phyloP scores from a whole-genome alignment of 1,284 basidiomycete species.

The Anthracocystis walkeri region DNA sequence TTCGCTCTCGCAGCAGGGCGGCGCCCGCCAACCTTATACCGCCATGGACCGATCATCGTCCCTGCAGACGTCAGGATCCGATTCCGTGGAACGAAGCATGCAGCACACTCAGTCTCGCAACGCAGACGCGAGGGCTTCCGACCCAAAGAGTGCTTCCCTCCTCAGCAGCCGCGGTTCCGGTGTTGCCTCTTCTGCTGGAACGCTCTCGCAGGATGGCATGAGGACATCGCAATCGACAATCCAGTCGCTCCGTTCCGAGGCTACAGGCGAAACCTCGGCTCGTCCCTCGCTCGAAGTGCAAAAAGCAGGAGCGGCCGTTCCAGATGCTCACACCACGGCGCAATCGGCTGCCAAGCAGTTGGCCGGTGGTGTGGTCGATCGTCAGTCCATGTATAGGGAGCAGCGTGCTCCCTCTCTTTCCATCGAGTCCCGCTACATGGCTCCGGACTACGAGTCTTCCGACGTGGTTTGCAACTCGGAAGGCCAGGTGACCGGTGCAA shows the following conservation, averaged over 20 bases:
- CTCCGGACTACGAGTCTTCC: slow-evolving; percentile 72
- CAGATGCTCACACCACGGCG: slow-evolving; percentile 41
- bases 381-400: slow-evolving; percentile 45
- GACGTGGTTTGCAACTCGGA: slow-evolving; percentile 92
- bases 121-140: slow-evolving; percentile 1
- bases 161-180: slow-evolving; percentile 33
- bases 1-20: slow-evolving; percentile 9
- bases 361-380: slow-evolving; percentile 31
- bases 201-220: slow-evolving; percentile 35
- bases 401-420: slow-evolving; percentile 28
- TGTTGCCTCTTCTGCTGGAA: slow-evolving; percentile 40
- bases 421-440: slow-evolving; percentile 47
- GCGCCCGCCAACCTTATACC: not conserved
- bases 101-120: slow-evolving; percentile 17
- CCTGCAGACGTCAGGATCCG: slow-evolving; percentile 10
- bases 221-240: slow-evolving; percentile 50
- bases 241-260: slow-evolving; percentile 48
- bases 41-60: slow-evolving; percentile 26
- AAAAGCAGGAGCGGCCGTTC: slow-evolving; percentile 3
- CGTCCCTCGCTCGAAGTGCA: slow-evolving; percentile 56
- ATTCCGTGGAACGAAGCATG: slow-evolving; percentile 2
- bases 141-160: slow-evolving; percentile 16
- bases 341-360: slow-evolving; percentile 41
- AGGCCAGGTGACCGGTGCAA: slow-evolving; percentile 89
- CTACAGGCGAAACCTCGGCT: slow-evolving; percentile 57